phyloP scores from a whole-genome alignment of 2,329 filamentous ascomycete genomes.

The Torrubiella hemipterigena region DNA sequence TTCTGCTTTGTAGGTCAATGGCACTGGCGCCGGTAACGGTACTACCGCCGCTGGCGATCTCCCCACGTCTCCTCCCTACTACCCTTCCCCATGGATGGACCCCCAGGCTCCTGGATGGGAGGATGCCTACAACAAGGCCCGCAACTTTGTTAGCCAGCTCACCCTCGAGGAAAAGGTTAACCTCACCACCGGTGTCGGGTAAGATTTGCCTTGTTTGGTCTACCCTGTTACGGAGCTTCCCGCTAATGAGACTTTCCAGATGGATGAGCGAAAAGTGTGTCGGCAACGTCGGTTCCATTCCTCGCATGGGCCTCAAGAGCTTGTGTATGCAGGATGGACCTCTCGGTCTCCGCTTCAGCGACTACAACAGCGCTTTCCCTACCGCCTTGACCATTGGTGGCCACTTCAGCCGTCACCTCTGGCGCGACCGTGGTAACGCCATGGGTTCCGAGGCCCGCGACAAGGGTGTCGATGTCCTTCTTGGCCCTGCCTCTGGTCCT shows the following conservation, averaged over 20 bases:
- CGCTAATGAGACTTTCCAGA: no score
- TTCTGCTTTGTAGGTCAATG: slow-evolving; percentile 10
- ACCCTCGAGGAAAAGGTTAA: slow-evolving; percentile 89
- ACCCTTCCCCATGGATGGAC: slow-evolving; percentile 81
- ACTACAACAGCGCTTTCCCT: slow-evolving; percentile 73
- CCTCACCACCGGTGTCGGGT: slow-evolving; percentile 82
- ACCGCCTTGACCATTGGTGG: slow-evolving; percentile 69
- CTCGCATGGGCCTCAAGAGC: slow-evolving; percentile 55
- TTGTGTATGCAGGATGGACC: slow-evolving; percentile 85
- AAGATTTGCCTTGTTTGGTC: slow-evolving; percentile 20
- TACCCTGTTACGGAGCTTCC: no score
- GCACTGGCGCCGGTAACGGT: slow-evolving; percentile 6
- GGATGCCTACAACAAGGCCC: slow-evolving; percentile 63
- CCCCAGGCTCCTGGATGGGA: slow-evolving; percentile 61
- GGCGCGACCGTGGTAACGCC: slow-evolving; percentile 36
- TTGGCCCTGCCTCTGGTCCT: slow-evolving; percentile 38
- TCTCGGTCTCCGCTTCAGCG: slow-evolving; percentile 62
- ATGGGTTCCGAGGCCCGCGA: slow-evolving; percentile 52
- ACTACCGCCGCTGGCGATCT: slow-evolving; percentile 9
- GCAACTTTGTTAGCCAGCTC: slow-evolving; percentile 68
- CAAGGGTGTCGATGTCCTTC: slow-evolving; percentile 66
- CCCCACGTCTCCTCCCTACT: slow-evolving; percentile 46
- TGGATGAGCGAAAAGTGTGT: slow-evolving; percentile 57
- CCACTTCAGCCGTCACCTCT: slow-evolving; percentile 66
- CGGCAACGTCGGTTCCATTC: slow-evolving; percentile 61